These are phyloP conservation scores for Nicotiana attenuata DNA, from an alignment of 257 asterid species.

Conservation along the genomic window DNA sequence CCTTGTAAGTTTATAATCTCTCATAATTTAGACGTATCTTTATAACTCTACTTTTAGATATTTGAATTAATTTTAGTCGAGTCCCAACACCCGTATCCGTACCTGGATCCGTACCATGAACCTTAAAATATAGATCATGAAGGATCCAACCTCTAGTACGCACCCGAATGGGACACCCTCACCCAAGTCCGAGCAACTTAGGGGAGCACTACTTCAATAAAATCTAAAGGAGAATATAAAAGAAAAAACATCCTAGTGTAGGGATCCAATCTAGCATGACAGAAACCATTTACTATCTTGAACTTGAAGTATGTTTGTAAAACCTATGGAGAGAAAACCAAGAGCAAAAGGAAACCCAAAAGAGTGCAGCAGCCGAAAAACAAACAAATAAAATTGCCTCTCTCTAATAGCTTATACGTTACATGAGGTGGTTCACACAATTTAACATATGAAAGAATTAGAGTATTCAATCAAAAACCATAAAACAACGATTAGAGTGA, in stretches of 20 bases:
- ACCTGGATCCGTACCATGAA: no score
- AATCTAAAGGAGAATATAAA: background rate
- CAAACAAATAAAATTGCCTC: background rate
- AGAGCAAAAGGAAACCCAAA: background rate
- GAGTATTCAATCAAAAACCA: background rate
- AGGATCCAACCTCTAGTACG: no score
- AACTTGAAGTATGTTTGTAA: background rate
- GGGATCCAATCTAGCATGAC: background rate
- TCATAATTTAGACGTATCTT: no score
- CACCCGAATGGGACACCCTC: no score
- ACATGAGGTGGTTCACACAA: background rate
- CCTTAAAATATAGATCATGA: no score
- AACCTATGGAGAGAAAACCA: background rate
- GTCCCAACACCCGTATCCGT: no score
- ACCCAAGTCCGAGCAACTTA: no score
- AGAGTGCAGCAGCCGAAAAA: no score
- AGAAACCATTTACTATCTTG: background rate
- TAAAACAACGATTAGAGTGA: background rate
- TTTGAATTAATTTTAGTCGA: no score
- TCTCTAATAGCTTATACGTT: background rate
- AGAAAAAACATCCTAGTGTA: background rate
- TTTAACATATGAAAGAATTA: background rate
- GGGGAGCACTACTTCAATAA: background rate
- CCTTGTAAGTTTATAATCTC: no score
- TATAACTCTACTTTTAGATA: no score